Percentiles rank a stretch among this genome's conserved stretches.
phyloP scores from a whole-genome alignment of 805 yeast genomes.

The Cyberlindnera saturnus region DNA sequence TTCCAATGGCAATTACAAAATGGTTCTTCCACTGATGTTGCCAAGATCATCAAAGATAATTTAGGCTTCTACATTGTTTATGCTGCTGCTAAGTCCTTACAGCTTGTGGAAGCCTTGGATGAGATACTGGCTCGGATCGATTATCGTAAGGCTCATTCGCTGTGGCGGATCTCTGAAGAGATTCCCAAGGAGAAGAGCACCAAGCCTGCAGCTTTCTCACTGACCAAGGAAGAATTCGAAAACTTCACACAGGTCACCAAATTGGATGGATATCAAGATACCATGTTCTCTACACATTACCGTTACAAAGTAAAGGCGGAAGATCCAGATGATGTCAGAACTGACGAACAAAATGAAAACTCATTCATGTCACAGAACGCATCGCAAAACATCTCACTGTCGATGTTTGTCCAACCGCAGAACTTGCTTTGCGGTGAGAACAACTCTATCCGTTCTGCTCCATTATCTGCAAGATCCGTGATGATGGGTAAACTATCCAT shows the following conservation, averaged over 20 bases:
- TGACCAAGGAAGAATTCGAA: constrained; percentile 9
- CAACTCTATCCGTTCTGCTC: constrained; percentile 22
- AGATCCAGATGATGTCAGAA: background rate
- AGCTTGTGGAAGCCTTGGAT: constrained; percentile 7
- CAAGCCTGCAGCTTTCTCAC: constrained; percentile 1
- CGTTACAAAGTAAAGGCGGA: constrained; percentile 7
- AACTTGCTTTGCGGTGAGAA: constrained; percentile 8
- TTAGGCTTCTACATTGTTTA: constrained; percentile 14
- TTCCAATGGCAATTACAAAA: constrained; percentile 34
- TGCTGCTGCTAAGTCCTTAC: constrained; percentile 8
- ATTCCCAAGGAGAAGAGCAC: constrained; percentile 12
- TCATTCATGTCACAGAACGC: constrained; percentile 13
- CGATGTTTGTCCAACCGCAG: constrained; percentile 14
- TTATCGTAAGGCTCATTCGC: constrained; percentile 11
- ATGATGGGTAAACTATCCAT: constrained; percentile 17
- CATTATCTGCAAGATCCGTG: constrained; percentile 22
- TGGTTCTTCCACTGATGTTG: background rate
- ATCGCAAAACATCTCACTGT: constrained; percentile 15
- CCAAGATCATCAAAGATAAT: constrained; percentile 15
- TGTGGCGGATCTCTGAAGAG: constrained; percentile 15
- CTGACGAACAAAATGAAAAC: constrained; percentile 7
- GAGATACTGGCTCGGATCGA: constrained; percentile 16
- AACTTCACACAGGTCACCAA: constrained; percentile 3
- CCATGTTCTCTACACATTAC: constrained; percentile 17
- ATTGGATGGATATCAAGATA: constrained; percentile 12